Evolutionary conservation across 2,329 filamentous ascomycete species (phyloP), one percentile per base, ranked within the genome.

Genomic region (Colletotrichum navitas): DNA sequence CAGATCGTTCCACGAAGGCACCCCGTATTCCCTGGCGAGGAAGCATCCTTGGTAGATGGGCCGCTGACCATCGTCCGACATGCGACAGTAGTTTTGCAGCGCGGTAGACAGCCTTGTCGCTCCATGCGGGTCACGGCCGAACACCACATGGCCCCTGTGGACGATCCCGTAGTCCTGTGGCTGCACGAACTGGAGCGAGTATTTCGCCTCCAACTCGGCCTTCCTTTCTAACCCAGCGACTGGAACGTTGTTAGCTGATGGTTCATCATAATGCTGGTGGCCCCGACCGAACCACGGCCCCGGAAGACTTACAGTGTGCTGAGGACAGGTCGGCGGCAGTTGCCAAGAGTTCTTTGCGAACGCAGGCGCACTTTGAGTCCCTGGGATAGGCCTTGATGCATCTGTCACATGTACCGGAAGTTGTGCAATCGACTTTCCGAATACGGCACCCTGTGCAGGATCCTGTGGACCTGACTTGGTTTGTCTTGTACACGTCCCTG

Each of bases 341-440:
- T 14, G 10, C 24, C 2, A 8, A 7, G 18, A 60, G 29, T 11
- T 60, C 56, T 60, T n/a, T 32, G 7, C 56, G 56, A 14, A 60
- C 21, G 26, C 56, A 60, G 24, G 26, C 43, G 39, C 56, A 45
- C 5, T 14, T 18, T 24, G 24, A 4, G 18, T 54, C 60, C 12
- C 5, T 10, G 21, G 45, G 45, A n/a, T 32, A 51, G 12, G 60
- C 43, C 36, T 39, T 63, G 14, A 21, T 24, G 45, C 60, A 63
- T 4, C 14, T 41, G 2, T 54, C 60, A 21, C 60, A 63, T 12
- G 43, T 32, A 2, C 60, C 60, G 18, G n/a, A 29, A 14, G 49
- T 24, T 18, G 43, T 51, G 43, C 60, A 63, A 16, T 32, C n/a
- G 21, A 54, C 49, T 36, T 63, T 63, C 32, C 39, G 45, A 7